These are phyloP conservation scores for Histomonas meleagridis DNA, from an alignment of 208 protist genomes.

Conservation along the genomic window DNA sequence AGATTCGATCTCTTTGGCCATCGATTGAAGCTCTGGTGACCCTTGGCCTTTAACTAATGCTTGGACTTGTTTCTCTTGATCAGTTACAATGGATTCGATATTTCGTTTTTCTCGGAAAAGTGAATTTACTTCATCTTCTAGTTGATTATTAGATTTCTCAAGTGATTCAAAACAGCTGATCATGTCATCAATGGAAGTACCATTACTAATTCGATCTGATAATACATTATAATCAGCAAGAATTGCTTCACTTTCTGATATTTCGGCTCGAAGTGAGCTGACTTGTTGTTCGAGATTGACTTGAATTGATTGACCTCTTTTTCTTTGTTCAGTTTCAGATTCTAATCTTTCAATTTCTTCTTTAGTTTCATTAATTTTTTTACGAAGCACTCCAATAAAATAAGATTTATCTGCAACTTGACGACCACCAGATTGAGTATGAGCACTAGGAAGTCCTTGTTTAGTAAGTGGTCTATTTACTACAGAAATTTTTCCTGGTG, in stretches of 20 bases:
- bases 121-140: background rate
- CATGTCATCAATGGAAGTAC: background rate
- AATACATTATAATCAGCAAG: constrained; percentile 30
- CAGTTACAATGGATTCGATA: background rate
- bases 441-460: background rate
- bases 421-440: background rate
- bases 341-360: constrained; percentile 25
- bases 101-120: background rate
- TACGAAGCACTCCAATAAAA: background rate
- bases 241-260: background rate
- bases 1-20: background rate
- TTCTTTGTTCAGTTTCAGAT: background rate
- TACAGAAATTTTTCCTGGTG: background rate
- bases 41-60: background rate
- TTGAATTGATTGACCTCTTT: background rate
- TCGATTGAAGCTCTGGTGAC: background rate
- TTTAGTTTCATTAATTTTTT: background rate
- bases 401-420: background rate
- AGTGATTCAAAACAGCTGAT: background rate
- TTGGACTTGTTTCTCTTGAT: background rate
- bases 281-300: background rate
- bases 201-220: background rate
- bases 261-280: background rate
- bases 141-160: background rate
- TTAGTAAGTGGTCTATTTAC: background rate